These are phyloP conservation scores for Trametes gibbosa DNA, from an alignment of 768 basidiomycete species.

Conservation along the genomic window DNA sequence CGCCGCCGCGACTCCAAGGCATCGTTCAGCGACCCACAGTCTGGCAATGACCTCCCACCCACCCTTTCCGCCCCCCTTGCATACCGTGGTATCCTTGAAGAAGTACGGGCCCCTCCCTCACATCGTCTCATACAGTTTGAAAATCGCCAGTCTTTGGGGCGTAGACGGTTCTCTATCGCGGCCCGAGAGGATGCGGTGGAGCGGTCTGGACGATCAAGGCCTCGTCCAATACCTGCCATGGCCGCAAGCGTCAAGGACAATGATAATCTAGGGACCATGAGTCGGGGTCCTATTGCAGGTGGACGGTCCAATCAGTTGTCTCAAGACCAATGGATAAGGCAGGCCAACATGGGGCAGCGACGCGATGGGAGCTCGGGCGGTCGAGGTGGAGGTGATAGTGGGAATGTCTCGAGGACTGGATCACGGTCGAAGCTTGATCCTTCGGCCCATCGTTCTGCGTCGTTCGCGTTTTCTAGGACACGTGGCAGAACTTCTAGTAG, in stretches of 20 bases:
- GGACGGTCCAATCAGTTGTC: constrained; percentile 59
- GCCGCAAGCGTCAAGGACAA: constrained; percentile 20
- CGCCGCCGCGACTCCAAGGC: constrained; percentile 28
- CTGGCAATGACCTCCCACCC: constrained; percentile 34
- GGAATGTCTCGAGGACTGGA: constrained; percentile 44
- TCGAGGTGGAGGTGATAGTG: constrained; percentile 47
- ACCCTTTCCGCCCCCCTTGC: constrained; percentile 68
- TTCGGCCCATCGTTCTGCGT: constrained; percentile 14
- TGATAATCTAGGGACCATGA: constrained; percentile 40
- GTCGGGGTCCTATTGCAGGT: constrained; percentile 42
- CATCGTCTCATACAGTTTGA: constrained; percentile 21
- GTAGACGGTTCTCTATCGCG: constrained; percentile 3
- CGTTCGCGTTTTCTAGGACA: constrained; percentile 6
- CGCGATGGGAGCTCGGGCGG: constrained; percentile 57
- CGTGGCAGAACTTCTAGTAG: constrained; percentile 30
- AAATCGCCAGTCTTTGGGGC: constrained; percentile 11
- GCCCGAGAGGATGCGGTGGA: background rate
- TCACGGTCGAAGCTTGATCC: constrained; percentile 43
- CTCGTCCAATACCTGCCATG: constrained; percentile 11
- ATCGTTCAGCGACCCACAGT: constrained; percentile 56
- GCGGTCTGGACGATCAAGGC: background rate
- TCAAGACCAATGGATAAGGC: constrained; percentile 68
- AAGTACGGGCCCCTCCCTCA: constrained; percentile 57
- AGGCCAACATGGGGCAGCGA: constrained; percentile 60
- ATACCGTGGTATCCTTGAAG: constrained; percentile 63